Conservation (phyloP, 768 basidiomycete genomes). For the Suillus decipiens region DNA sequence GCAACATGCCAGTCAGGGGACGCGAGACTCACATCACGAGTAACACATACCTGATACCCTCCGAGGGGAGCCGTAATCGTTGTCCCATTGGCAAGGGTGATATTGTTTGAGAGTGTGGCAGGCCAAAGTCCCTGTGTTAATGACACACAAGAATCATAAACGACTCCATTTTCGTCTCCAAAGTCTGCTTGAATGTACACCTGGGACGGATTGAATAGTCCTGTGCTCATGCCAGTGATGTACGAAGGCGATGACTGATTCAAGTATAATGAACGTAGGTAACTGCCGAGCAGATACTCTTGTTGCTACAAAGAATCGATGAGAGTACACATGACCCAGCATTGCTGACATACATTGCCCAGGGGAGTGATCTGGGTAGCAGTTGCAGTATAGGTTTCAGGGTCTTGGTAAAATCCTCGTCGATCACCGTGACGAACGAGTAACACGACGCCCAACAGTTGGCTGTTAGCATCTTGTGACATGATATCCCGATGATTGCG, state of each 20-base stretch:
- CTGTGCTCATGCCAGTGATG: constrained; percentile 43
- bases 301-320: constrained; percentile 41
- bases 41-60: constrained; percentile 57
- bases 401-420: constrained; percentile 65
- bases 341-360: constrained; percentile 51
- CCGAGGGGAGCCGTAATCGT: constrained; percentile 56
- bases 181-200: constrained; percentile 62
- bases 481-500: constrained; percentile 1
- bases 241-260: constrained; percentile 52
- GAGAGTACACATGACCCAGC: not conserved
- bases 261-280: constrained; percentile 56
- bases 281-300: constrained; percentile 56
- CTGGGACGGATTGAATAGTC: constrained; percentile 39
- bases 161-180: constrained; percentile 69
- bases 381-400: constrained; percentile 55
- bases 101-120: constrained; percentile 43
- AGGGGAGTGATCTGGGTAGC: constrained; percentile 66
- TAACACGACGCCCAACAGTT: constrained; percentile 57
- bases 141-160: constrained; percentile 65
- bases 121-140: constrained; percentile 73
- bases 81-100: constrained; percentile 67
- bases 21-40: constrained; percentile 9
- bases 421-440: constrained; percentile 63
- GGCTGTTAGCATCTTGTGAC: constrained; percentile 24
- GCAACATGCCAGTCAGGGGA: constrained; percentile 23